Evolutionary conservation across 129 eudicot species (phyloP).

Genomic region (Rutidosis leptorrhynchoides): DNA sequence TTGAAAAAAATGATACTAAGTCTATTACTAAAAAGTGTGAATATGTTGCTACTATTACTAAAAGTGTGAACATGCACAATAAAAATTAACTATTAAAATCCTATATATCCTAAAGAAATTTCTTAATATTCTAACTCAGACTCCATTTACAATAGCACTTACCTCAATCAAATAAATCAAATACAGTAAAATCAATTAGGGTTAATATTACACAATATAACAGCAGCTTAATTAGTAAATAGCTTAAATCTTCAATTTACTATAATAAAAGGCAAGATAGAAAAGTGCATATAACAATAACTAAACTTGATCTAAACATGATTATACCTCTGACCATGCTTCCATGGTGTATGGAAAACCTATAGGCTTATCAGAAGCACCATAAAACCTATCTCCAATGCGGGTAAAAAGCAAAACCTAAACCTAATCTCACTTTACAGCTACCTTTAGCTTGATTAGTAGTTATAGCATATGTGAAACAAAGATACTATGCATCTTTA

Average conservation of each 20-base stretch:
- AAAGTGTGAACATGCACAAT: background rate
- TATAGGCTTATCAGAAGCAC: conserved; percentile 86
- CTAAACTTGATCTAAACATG: background rate
- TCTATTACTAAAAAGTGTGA: background rate
- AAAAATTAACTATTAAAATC: background rate
- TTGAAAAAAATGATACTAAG: background rate
- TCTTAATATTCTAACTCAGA: background rate
- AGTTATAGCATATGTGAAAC: too few relatives aligned
- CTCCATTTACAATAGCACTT: conserved; percentile 9
- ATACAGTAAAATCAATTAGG: background rate
- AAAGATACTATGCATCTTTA: too few relatives aligned
- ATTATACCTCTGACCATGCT: conserved; percentile 72
- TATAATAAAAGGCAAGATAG: conserved; percentile 12
- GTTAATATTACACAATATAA: background rate
- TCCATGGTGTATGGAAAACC: conserved; percentile 84
- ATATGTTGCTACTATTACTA: too few relatives aligned
- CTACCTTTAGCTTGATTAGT: too few relatives aligned
- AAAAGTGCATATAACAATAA: conserved; percentile 20
- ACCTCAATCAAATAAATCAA: conserved; percentile 18
- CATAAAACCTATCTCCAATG: too few relatives aligned
- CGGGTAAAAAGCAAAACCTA: too few relatives aligned
- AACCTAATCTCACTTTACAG: too few relatives aligned
- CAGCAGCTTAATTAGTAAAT: background rate
- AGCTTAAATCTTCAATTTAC: background rate
- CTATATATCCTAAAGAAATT: background rate